Conservation (phyloP, 495 filamentous ascomycete genomes). For the Bombardia bombarda region DNA sequence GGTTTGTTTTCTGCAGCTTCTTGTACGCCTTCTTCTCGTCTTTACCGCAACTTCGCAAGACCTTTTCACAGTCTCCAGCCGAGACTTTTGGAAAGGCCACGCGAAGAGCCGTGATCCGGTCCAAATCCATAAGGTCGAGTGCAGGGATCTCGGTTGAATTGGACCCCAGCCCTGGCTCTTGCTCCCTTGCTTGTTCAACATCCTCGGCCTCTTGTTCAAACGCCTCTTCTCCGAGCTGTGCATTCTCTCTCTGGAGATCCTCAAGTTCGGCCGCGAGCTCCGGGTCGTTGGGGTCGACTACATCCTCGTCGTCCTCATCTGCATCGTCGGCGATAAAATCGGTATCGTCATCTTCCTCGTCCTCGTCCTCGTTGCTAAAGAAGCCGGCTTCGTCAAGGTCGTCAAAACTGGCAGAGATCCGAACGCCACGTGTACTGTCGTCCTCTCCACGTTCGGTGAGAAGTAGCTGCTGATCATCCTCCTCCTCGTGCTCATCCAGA, state of each 20-base stretch:
- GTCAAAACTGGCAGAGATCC: constrained; percentile 12
- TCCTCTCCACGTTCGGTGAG: not conserved
- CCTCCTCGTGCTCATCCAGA: constrained; percentile 19
- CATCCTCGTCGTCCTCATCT: constrained; percentile 14
- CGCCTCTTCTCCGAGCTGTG: not conserved
- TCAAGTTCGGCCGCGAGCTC: constrained; percentile 15
- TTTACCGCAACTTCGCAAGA: constrained; percentile 10
- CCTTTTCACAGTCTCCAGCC: constrained; percentile 18
- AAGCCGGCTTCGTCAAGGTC: constrained; percentile 10
- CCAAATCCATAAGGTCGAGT: constrained; percentile 12
- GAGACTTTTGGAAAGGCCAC: constrained; percentile 27
- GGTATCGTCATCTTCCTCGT: constrained; percentile 28
- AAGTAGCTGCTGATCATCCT: constrained; percentile 8
- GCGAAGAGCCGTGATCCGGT: constrained; percentile 26
- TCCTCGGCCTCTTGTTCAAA: not conserved
- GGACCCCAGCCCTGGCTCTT: not conserved
- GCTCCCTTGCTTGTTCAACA: not conserved
- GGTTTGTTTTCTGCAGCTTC: constrained; percentile 5
- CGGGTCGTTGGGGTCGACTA: constrained; percentile 13
- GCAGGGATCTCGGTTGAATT: not conserved
- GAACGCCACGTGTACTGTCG: too few relatives aligned
- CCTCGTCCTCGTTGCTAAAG: not conserved
- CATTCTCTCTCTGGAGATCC: constrained; percentile 12
- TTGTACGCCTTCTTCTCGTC: constrained; percentile 9
- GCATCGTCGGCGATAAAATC: constrained; percentile 12